These are phyloP conservation scores for Anaeromyces robustus DNA, from an alignment of 192 early-diverging fungal species.

Conservation along the genomic window DNA sequence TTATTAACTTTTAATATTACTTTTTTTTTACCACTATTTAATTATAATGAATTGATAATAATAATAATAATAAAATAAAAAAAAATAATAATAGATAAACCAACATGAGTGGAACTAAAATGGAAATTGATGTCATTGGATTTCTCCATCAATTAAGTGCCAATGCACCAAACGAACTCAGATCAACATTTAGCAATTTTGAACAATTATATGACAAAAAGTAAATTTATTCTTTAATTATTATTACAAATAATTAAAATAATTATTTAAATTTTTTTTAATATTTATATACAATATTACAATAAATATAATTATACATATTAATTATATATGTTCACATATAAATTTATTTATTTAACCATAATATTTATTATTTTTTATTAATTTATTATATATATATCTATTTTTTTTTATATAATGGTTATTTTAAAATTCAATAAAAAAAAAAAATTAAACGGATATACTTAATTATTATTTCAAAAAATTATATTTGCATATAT, in stretches of 20 bases:
- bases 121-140: constrained; percentile 46
- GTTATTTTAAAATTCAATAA: background rate
- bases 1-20: too few species aligned
- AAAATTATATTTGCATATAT: background rate
- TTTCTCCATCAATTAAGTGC: constrained; percentile 53
- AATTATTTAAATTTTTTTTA: background rate
- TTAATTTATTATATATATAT: background rate
- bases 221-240: constrained; percentile 24
- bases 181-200: constrained; percentile 65
- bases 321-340: background rate
- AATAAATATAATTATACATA: too few species aligned
- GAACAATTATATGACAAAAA: constrained; percentile 90
- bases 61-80: too few species aligned
- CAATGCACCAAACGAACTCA: constrained; percentile 50
- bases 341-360: too few species aligned
- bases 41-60: too few species aligned
- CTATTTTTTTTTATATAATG: background rate
- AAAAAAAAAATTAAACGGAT: background rate
- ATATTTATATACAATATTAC: too few species aligned
- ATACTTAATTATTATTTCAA: too few species aligned
- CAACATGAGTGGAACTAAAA: constrained; percentile 1
- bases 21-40: too few species aligned
- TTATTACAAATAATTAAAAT: background rate
- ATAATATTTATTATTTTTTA: too few species aligned
- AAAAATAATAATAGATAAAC: too few species aligned